These are phyloP conservation scores for Dactylella cylindrospora DNA, from an alignment of 2,329 filamentous ascomycete genomes.

Conservation along the genomic window DNA sequence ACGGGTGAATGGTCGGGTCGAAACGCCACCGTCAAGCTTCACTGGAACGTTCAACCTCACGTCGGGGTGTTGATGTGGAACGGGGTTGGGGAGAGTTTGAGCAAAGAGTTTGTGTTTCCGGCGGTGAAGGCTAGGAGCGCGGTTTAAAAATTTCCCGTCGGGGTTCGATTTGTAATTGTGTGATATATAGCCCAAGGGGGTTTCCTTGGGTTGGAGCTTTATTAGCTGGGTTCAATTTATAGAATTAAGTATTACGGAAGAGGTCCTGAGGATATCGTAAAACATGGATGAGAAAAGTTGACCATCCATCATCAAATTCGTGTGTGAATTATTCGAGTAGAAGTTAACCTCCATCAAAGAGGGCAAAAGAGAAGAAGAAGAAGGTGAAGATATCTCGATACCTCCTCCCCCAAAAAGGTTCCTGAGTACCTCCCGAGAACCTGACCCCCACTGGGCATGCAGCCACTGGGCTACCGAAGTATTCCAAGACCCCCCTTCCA, in stretches of 20 bases:
- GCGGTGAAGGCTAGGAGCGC: constrained; percentile 19
- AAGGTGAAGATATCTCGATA: too few relatives aligned
- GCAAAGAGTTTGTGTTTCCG: constrained; percentile 30
- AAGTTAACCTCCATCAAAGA: too few relatives aligned
- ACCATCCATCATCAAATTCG: background rate
- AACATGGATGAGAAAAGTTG: background rate
- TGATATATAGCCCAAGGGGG: too few relatives aligned
- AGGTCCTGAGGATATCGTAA: background rate
- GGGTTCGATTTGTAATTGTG: background rate
- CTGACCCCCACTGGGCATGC: too few relatives aligned
- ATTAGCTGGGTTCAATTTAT: background rate
- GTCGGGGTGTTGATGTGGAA: constrained; percentile 87
- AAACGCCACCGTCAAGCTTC: constrained; percentile 70
- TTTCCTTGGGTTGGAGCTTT: too few relatives aligned
- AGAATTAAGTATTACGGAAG: background rate
- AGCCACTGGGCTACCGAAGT: too few relatives aligned
- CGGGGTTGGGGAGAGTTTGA: constrained; percentile 52
- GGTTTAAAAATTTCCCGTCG: too few relatives aligned
- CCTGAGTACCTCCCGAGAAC: too few relatives aligned
- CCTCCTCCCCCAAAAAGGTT: too few relatives aligned
- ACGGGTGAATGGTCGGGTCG: constrained; percentile 70
- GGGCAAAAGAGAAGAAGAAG: too few relatives aligned
- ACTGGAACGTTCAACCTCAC: constrained; percentile 98
- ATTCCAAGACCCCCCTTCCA: too few relatives aligned
- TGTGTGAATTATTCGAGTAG: too few relatives aligned